These are phyloP conservation scores for Suillus subaureus DNA, from an alignment of 768 basidiomycete genomes.

Conservation along the genomic window DNA sequence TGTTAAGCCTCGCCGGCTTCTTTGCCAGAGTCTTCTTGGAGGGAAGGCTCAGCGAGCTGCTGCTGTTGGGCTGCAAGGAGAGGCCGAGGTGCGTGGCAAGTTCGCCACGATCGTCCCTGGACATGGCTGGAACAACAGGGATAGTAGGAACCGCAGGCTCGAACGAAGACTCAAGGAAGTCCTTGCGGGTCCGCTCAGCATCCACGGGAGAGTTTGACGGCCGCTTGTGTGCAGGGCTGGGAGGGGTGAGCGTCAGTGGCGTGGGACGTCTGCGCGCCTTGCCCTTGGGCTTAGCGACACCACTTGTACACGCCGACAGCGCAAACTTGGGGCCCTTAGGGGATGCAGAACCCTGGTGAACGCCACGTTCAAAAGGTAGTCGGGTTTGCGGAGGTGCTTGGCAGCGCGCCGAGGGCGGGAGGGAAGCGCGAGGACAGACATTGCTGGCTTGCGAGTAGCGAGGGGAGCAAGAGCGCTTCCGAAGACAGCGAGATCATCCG, in stretches of 20 bases:
- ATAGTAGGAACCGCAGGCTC: conserved; percentile 28
- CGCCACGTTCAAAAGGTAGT: conserved; percentile 36
- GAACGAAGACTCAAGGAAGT: conserved; percentile 50
- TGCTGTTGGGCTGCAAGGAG: conserved; percentile 9
- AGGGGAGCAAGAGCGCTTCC: conserved; percentile 29
- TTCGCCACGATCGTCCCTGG: conserved; percentile 5
- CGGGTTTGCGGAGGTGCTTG: conserved; percentile 40
- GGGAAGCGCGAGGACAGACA: conserved; percentile 40
- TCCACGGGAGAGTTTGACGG: conserved; percentile 41
- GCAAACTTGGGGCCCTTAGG: conserved; percentile 19
- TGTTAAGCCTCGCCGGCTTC: conserved; percentile 26
- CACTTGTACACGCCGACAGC: conserved; percentile 14
- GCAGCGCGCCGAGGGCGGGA: conserved; percentile 36
- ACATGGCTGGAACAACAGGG: conserved; percentile 7
- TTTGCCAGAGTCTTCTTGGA: conserved; percentile 22
- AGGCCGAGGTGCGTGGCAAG: conserved; percentile 12
- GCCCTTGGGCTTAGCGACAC: conserved; percentile 20
- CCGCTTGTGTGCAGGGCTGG: conserved; percentile 32
- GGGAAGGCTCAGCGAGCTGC: conserved; percentile 13
- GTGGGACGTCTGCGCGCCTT: conserved; percentile 44
- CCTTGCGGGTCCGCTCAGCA: conserved; percentile 34
- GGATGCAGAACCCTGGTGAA: conserved; percentile 20
- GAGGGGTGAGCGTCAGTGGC: conserved; percentile 42
- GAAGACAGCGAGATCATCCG: conserved; percentile 40
- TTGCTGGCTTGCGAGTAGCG: conserved; percentile 31